Evolutionary conservation across 202 grass and related monocot species (phyloP).

Genomic region (Zizania palustris): DNA sequence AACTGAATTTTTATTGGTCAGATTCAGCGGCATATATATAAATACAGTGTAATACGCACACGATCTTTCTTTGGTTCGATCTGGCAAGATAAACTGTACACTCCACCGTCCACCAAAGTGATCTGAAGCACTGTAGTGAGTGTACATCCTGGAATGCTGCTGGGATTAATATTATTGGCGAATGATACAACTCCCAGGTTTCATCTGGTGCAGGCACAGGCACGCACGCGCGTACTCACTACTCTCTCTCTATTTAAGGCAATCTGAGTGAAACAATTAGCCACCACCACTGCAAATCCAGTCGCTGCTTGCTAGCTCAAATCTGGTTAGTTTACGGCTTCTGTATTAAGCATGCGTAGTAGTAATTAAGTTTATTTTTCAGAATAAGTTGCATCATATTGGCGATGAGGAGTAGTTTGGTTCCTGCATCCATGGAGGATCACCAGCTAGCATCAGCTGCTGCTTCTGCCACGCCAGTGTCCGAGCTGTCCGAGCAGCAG

Average conservation of each 20-base stretch:
- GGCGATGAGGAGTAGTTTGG: background rate
- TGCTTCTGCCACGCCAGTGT: background rate
- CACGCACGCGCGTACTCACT: background rate
- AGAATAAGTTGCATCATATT: too few species aligned
- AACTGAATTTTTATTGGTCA: too few species aligned
- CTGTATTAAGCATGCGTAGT: too few species aligned
- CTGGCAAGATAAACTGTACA: too few species aligned
- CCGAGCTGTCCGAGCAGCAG: background rate
- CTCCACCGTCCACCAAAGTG: too few species aligned
- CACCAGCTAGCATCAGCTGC: background rate
- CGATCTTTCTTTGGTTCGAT: too few species aligned
- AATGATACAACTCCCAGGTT: background rate
- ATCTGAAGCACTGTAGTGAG: too few species aligned
- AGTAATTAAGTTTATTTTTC: too few species aligned
- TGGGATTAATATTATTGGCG: too few species aligned
- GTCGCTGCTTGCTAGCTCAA: background rate
- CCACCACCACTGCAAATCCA: background rate
- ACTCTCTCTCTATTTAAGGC: background rate
- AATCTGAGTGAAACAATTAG: background rate
- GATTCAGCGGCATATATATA: too few species aligned
- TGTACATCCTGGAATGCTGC: too few species aligned
- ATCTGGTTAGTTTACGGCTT: background rate
- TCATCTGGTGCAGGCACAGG: constrained; percentile 8
- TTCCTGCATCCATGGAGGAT: constrained; percentile 12
- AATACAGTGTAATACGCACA: too few species aligned